Conservation (phyloP, 78 protist genomes). For the Protostelium mycophagum region DNA sequence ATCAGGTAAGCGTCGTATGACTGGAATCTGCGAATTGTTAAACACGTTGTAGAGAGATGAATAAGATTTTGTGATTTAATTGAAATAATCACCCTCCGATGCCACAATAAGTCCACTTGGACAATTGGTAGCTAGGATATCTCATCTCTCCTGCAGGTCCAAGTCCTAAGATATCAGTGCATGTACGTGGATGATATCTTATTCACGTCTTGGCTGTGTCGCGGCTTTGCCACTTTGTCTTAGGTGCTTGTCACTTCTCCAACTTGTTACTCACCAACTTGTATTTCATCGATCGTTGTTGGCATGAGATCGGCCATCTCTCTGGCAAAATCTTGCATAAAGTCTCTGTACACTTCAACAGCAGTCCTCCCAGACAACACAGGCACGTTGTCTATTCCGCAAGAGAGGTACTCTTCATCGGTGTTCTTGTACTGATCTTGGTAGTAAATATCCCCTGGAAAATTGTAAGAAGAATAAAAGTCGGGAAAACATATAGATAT, state of each 20-base stretch:
- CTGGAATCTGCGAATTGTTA: no score
- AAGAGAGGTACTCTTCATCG: conserved; percentile 82
- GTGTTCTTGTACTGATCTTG: conserved; percentile 44
- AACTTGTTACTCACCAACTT: conserved; percentile 29
- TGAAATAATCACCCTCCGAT: conserved; percentile 87
- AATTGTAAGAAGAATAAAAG: neutral
- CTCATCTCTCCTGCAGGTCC: conserved; percentile 92
- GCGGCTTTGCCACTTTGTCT: neutral
- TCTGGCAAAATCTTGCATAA: conserved; percentile 43
- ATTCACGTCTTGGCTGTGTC: no score
- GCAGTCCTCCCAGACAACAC: conserved; percentile 66
- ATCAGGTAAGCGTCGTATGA: conserved; percentile 74
- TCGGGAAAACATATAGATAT: no score
- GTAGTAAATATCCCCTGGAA: conserved; percentile 68
- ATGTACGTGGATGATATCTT: no score
- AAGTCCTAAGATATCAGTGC: no score
- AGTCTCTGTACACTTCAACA: conserved; percentile 74
- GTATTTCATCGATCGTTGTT: conserved; percentile 46
- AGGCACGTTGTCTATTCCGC: conserved; percentile 61
- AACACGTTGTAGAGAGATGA: no score
- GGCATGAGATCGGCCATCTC: conserved; percentile 20
- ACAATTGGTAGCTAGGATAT: conserved; percentile 83
- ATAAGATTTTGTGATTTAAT: no score
- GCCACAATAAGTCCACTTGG: conserved; percentile 79
- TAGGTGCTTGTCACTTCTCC: no score